phyloP scores from a whole-genome alignment of 2,329 filamentous ascomycete species.

The Hymenoscyphus infarciens region DNA sequence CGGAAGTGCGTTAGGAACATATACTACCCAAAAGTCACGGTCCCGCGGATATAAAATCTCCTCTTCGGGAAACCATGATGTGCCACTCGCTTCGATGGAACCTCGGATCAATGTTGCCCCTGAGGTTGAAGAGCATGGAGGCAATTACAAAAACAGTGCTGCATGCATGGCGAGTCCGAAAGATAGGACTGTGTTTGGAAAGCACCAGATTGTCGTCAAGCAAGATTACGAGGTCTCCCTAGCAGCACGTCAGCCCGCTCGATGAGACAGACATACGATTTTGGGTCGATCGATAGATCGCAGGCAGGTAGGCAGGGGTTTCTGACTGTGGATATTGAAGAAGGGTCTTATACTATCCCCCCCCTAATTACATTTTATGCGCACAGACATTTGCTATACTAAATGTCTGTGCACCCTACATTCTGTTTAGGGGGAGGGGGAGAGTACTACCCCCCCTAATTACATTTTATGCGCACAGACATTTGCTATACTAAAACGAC shows the following conservation, averaged over 20 bases:
- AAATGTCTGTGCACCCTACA: too few species aligned
- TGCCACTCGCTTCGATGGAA: not conserved
- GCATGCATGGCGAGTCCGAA: not conserved
- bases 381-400: too few species aligned
- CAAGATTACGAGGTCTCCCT: not conserved
- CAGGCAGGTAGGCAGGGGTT: too few species aligned
- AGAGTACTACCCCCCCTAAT: too few species aligned
- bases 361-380: too few species aligned
- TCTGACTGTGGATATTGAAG: not conserved
- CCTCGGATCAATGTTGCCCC: not conserved
- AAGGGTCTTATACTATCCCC: too few species aligned
- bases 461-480: too few species aligned
- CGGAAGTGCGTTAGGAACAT: not conserved
- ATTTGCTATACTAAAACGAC: too few species aligned
- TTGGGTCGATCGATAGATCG: not conserved
- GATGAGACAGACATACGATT: not conserved
- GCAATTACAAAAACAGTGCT: not conserved
- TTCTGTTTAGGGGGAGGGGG: too few species aligned
- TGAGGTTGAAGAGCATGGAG: not conserved
- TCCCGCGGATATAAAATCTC: not conserved
- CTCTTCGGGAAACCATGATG: not conserved
- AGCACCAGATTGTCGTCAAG: slow-evolving; percentile 2
- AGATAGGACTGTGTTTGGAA: not conserved
- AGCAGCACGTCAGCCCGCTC: not conserved
- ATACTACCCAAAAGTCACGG: not conserved